Conservation (phyloP, 1,139 yeast genomes). For the Saccharomyces hybrid region DNA sequence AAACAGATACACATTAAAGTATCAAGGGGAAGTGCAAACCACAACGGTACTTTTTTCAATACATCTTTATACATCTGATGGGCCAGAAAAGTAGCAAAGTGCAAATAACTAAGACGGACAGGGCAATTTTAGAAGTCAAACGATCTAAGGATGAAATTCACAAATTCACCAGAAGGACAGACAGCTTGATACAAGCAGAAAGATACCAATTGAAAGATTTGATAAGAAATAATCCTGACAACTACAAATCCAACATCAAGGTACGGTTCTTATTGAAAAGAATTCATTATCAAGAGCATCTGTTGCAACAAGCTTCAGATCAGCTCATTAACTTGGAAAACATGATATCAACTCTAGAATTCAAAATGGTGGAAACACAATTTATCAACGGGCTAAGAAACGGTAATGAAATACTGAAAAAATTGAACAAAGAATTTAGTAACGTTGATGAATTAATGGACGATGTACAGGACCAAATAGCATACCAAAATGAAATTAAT, state of each 20-base stretch:
- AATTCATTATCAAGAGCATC: constrained; percentile 71
- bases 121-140: constrained; percentile 77
- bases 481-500: constrained; percentile 63
- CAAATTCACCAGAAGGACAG: constrained; percentile 61
- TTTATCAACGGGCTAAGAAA: constrained; percentile 70
- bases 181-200: constrained; percentile 40
- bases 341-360: constrained; percentile 70
- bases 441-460: constrained; percentile 79
- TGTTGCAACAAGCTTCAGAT: constrained; percentile 59
- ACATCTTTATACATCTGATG: constrained; percentile 11
- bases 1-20: not conserved
- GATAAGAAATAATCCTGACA: constrained; percentile 21
- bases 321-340: constrained; percentile 74
- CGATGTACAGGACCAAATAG: constrained; percentile 72
- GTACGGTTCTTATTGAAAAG: constrained; percentile 64
- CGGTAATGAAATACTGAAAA: constrained; percentile 69
- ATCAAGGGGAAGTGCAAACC: too few species aligned
- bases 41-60: too few species aligned
- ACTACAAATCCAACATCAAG: constrained; percentile 34
- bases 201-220: constrained; percentile 24
- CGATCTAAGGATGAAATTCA: constrained; percentile 78
- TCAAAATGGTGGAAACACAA: constrained; percentile 80
- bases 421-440: constrained; percentile 69
- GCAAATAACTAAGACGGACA: constrained; percentile 72
- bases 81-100: constrained; percentile 30